phyloP scores from a whole-genome alignment of 2,329 filamentous ascomycete genomes.

The Trichophyton mentagrophytes region DNA sequence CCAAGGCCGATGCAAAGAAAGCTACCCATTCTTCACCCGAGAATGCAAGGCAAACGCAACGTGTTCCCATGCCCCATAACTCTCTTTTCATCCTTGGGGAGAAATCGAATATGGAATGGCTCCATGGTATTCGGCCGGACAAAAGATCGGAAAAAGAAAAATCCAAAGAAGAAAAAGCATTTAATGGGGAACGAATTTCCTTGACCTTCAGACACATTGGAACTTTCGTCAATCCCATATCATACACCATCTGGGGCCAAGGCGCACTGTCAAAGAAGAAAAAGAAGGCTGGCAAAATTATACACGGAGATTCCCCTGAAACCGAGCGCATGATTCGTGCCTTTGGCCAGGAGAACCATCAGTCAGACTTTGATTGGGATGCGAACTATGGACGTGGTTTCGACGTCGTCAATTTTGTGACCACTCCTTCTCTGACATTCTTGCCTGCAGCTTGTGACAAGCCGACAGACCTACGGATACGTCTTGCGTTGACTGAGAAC shows the following conservation, averaged over 20 bases:
- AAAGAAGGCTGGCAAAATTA: conserved; percentile 47
- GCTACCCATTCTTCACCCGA: conserved; percentile 19
- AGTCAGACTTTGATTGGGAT: conserved; percentile 58
- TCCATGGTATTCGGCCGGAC: conserved; percentile 85
- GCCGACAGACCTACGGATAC: conserved; percentile 25
- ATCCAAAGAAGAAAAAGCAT: conserved; percentile 55
- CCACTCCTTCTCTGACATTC: conserved; percentile 22
- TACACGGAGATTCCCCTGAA: conserved; percentile 56
- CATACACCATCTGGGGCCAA: conserved; percentile 73
- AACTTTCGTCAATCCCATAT: conserved; percentile 61
- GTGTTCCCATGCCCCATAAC: conserved; percentile 70
- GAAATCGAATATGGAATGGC: conserved; percentile 69
- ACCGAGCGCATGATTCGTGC: conserved; percentile 55
- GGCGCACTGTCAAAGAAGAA: conserved; percentile 61
- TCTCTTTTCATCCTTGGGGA: conserved; percentile 75
- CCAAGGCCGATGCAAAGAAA: conserved; percentile 39
- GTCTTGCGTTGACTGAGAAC: conserved; percentile 28
- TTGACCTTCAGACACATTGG: conserved; percentile 83
- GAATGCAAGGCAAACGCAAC: conserved; percentile 46
- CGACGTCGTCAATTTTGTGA: conserved; percentile 52
- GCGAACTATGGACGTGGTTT: conserved; percentile 65
- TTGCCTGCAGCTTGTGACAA: conserved; percentile 21
- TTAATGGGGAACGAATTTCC: conserved; percentile 66
- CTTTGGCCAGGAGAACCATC: conserved; percentile 76
- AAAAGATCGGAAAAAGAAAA: conserved; percentile 60